phyloP scores from a whole-genome alignment of 768 basidiomycete species.

The Cystofilobasidium macerans region DNA sequence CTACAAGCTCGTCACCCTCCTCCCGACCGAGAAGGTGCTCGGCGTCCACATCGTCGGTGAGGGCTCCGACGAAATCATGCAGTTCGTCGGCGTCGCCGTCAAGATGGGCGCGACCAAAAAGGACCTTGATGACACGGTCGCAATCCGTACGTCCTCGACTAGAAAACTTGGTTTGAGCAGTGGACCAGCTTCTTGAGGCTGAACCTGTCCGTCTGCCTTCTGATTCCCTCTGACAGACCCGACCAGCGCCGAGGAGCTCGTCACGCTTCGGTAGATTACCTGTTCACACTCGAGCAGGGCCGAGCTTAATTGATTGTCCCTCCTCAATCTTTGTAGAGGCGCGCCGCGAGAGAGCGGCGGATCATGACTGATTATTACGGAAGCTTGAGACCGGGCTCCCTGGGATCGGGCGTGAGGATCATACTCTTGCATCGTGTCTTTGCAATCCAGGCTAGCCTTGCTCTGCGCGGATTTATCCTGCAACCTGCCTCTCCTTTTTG shows the following conservation, averaged over 20 bases:
- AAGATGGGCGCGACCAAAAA: conserved; percentile 80
- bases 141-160: conserved; percentile 48
- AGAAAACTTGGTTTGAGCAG: not conserved
- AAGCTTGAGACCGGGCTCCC: no score
- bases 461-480: no score
- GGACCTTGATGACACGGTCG: conserved; percentile 95
- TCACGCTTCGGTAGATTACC: conserved; percentile 13
- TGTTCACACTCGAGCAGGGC: no score
- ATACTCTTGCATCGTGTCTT: no score
- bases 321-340: no score
- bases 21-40: conserved; percentile 88
- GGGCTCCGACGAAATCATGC: conserved; percentile 87
- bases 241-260: conserved; percentile 25
- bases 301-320: no score
- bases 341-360: no score
- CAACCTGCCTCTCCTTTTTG: no score
- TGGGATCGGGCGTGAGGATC: no score
- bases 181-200: not conserved
- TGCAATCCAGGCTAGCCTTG: no score
- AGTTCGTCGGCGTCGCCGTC: conserved; percentile 70
- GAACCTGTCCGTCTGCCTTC: not conserved
- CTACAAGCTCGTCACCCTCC: conserved; percentile 79
- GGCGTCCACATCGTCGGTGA: conserved; percentile 84
- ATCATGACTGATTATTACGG: no score
- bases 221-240: conserved; percentile 9